Conservation (phyloP, 768 basidiomycete genomes). For the Gelatoporia subvermispora region DNA sequence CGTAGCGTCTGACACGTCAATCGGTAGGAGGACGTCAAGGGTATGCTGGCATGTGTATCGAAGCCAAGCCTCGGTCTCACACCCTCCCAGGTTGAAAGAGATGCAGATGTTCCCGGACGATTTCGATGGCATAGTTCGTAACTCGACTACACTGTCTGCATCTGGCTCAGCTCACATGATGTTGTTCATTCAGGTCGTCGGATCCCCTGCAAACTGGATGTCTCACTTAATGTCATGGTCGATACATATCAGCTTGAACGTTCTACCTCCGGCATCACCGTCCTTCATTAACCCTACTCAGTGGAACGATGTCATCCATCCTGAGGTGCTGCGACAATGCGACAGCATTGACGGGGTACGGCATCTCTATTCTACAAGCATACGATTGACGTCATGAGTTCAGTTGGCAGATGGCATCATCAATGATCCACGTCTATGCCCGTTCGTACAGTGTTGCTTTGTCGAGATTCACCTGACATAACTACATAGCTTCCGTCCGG, state of each 20-base stretch:
- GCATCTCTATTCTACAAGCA: background rate
- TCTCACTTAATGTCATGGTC: constrained; percentile 19
- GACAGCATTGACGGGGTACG: constrained; percentile 26
- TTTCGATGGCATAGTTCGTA: constrained; percentile 26
- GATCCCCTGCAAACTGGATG: constrained; percentile 26
- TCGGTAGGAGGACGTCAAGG: constrained; percentile 25
- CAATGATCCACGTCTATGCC: constrained; percentile 19
- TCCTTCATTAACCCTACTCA: constrained; percentile 21
- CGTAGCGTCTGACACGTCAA: background rate
- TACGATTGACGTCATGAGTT: background rate
- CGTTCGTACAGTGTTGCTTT: constrained; percentile 2
- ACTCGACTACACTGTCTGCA: background rate
- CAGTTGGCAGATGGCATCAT: constrained; percentile 26
- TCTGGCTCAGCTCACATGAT: background rate
- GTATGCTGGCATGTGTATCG: constrained; percentile 3
- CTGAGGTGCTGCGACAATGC: constrained; percentile 28
- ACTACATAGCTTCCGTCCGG: constrained; percentile 21
- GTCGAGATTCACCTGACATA: background rate
- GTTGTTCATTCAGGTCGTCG: constrained; percentile 18
- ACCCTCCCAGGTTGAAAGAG: constrained; percentile 15
- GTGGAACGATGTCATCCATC: constrained; percentile 23
- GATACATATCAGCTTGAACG: constrained; percentile 18
- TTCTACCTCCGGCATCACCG: constrained; percentile 14
- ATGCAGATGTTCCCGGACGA: constrained; percentile 27
- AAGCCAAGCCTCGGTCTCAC: background rate